Conservation (phyloP, 2,329 filamentous ascomycete species). For the Aureobasidium lini region DNA sequence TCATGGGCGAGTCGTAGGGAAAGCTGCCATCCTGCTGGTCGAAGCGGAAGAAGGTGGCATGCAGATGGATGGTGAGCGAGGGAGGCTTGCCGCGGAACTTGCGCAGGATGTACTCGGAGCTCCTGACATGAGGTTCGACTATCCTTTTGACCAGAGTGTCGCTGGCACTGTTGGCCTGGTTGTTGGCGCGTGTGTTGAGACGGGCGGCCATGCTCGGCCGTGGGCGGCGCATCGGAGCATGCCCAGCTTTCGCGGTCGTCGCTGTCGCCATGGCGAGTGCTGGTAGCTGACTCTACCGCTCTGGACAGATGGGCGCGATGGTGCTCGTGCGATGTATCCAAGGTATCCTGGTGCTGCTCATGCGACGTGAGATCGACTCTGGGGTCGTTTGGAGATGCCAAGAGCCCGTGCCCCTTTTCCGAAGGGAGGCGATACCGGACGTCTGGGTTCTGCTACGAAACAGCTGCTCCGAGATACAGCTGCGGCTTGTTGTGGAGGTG, state of each 20-base stretch:
- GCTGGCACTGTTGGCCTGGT: conserved; percentile 21
- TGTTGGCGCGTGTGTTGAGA: conserved; percentile 2
- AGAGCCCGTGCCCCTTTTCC: background rate
- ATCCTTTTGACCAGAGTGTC: conserved; percentile 20
- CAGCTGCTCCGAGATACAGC: too few relatives aligned
- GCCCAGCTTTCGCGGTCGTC: conserved; percentile 27
- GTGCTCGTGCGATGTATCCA: background rate
- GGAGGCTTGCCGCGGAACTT: conserved; percentile 68
- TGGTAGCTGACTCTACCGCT: background rate
- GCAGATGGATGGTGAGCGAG: conserved; percentile 78
- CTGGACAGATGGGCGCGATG: background rate
- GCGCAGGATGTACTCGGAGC: conserved; percentile 69
- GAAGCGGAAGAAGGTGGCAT: conserved; percentile 81
- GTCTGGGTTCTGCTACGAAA: too few relatives aligned
- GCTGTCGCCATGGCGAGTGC: conserved; percentile 26
- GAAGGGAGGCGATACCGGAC: background rate
- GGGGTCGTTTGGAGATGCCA: background rate
- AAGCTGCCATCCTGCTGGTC: conserved; percentile 92
- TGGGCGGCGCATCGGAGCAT: conserved; percentile 35
- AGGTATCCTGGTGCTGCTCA: background rate
- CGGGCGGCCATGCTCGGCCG: conserved; percentile 26
- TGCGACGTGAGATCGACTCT: conserved; percentile 2
- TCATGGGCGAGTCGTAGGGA: conserved; percentile 87
- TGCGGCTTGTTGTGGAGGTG: too few relatives aligned
- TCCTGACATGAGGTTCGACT: conserved; percentile 49